Percentiles rank a stretch among this genome's conserved stretches.
Conservation (phyloP, 148 eudicot genomes). For the Oxyria digyna region DNA sequence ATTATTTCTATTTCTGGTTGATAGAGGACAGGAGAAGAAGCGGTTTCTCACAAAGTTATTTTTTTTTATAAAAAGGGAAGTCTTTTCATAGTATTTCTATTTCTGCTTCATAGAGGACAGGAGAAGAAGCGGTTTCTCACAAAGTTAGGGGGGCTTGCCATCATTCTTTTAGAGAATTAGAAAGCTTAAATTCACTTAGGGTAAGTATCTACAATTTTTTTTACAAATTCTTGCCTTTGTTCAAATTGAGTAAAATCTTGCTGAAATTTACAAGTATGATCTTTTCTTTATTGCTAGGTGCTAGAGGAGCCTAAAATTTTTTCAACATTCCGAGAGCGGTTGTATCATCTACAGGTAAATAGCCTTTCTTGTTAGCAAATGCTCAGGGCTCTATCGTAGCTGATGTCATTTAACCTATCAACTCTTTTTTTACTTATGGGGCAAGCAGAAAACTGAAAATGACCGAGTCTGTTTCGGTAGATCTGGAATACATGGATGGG, state of each 20-base stretch:
- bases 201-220: constrained; percentile 25
- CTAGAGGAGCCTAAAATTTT: constrained; percentile 53
- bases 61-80: neutral
- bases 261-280: neutral
- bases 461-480: constrained; percentile 93
- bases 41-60: constrained; percentile 58
- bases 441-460: constrained; percentile 75
- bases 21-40: constrained; percentile 46
- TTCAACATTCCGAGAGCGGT: constrained; percentile 79
- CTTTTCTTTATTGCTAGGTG: constrained; percentile 32
- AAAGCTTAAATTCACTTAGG: constrained; percentile 42
- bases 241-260: neutral
- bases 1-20: constrained; percentile 14
- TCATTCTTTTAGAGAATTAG: constrained; percentile 58
- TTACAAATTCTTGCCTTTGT: neutral
- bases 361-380: neutral
- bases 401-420: neutral
- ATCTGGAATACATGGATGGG: constrained; percentile 99
- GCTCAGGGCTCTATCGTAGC: neutral
- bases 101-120: constrained; percentile 36
- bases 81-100: neutral
- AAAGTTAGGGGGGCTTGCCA: constrained; percentile 48
- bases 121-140: constrained; percentile 61
- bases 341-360: constrained; percentile 68
- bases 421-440: constrained; percentile 5